Percentiles rank a stretch among this genome's conserved stretches.
These are phyloP conservation scores for Candolleomyces aberdarensis DNA, from an alignment of 768 basidiomycete genomes.

Conservation along the genomic window DNA sequence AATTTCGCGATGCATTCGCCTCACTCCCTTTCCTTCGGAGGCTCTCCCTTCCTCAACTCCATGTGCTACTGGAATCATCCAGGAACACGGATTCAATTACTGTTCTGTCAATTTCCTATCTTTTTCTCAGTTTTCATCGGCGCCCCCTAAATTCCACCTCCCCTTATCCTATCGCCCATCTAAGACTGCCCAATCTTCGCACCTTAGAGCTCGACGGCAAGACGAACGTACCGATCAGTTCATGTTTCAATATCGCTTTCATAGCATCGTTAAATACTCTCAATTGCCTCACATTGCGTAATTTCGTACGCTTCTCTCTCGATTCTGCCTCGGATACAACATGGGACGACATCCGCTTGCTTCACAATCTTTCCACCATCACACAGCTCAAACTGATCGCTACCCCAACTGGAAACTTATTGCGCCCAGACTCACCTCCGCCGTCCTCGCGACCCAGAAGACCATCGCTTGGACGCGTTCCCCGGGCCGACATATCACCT, in stretches of 20 bases:
- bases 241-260: slow-evolving; percentile 6
- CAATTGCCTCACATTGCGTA: background rate
- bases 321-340: slow-evolving; percentile 4
- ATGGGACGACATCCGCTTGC: slow-evolving; percentile 3
- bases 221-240: slow-evolving; percentile 1
- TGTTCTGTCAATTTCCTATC: background rate
- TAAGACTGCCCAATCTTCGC: slow-evolving; percentile 4
- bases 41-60: slow-evolving; percentile 2
- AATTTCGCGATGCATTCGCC: background rate
- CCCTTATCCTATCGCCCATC: background rate
- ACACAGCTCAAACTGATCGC: background rate
- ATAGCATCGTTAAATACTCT: background rate
- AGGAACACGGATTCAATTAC: background rate
- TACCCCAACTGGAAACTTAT: background rate
- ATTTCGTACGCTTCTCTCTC: background rate
- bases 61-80: background rate
- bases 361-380: slow-evolving; percentile 4
- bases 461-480: background rate
- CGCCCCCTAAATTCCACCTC: slow-evolving; percentile 1
- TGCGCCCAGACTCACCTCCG: background rate
- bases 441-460: background rate
- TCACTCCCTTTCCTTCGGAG: slow-evolving; percentile 1
- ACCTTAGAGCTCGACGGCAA: slow-evolving; percentile 1
- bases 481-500: background rate
- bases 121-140: slow-evolving; percentile 6